Conservation (phyloP, 2,329 filamentous ascomycete species). For the Aspergillus sp. region DNA sequence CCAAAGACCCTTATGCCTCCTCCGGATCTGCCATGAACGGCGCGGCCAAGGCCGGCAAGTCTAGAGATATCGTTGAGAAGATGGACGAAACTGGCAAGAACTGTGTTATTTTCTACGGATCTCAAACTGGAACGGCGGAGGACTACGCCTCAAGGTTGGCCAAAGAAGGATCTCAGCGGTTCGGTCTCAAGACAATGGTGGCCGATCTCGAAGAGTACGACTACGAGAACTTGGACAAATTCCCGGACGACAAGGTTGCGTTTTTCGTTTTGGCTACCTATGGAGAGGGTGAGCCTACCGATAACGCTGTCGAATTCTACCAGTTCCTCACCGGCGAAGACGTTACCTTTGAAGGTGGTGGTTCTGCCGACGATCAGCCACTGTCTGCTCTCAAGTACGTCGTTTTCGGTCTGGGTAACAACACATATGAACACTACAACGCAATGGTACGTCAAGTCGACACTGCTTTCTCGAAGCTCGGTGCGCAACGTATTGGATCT, state of each 20-base stretch:
- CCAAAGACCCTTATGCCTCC: conserved; percentile 83
- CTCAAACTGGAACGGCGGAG: conserved; percentile 96
- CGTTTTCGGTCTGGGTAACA: conserved; percentile 94
- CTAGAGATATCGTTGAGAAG: conserved; percentile 90
- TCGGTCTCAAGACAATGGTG: conserved; percentile 96
- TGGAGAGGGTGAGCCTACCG: conserved; percentile 95
- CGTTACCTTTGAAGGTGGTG: conserved; percentile 72
- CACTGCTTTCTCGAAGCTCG: conserved; percentile 75
- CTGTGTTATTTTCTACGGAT: conserved; percentile 97
- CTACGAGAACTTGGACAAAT: conserved; percentile 85
- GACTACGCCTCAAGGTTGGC: conserved; percentile 95
- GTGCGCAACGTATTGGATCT: conserved; percentile 78
- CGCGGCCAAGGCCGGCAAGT: conserved; percentile 75
- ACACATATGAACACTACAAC: conserved; percentile 99
- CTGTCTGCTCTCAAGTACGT: conserved; percentile 87
- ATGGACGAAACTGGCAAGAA: conserved; percentile 96
- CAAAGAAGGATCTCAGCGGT: conserved; percentile 95
- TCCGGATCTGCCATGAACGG: conserved; percentile 63
- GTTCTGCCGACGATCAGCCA: conserved; percentile 62
- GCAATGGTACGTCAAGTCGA: conserved; percentile 94
- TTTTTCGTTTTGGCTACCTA: conserved; percentile 98
- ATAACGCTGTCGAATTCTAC: conserved; percentile 98
- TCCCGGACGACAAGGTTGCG: conserved; percentile 85
- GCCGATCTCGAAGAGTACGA: conserved; percentile 98
- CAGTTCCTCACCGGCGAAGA: conserved; percentile 89